Percentiles rank a stretch among this genome's conserved stretches.
Evolutionary conservation across 2,329 filamentous ascomycete genomes (phyloP).

Genomic region (Cryphonectria japonica): DNA sequence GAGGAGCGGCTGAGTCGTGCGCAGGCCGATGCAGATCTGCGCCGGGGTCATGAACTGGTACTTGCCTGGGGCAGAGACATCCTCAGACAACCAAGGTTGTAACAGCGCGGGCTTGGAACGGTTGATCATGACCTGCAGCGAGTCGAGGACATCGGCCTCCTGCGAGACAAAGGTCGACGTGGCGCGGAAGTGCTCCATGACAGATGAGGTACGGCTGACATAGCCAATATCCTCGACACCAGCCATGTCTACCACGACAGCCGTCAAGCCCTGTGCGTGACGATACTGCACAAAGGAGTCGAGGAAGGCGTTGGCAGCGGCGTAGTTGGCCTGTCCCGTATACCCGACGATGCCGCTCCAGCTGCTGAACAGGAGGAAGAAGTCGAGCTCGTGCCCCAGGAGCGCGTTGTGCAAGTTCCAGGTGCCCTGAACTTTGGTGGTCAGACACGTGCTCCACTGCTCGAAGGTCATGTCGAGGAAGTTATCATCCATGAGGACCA

Average conservation of each 20-base stretch:
- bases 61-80: neutral
- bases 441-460: slow-evolving; percentile 37
- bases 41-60: neutral
- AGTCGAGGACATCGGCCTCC: slow-evolving; percentile 36
- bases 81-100: neutral
- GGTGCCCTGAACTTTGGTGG: slow-evolving; percentile 22
- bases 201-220: slow-evolving; percentile 33
- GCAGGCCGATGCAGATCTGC: slow-evolving; percentile 14
- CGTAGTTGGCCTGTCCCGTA: slow-evolving; percentile 24
- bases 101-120: neutral
- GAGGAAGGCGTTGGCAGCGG: slow-evolving; percentile 42
- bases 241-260: slow-evolving; percentile 42
- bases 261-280: slow-evolving; percentile 38
- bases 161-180: slow-evolving; percentile 32
- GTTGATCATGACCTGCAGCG: slow-evolving; percentile 31
- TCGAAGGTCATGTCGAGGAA: slow-evolving; percentile 34
- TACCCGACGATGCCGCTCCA: slow-evolving; percentile 11
- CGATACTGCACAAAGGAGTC: slow-evolving; percentile 42
- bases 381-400: slow-evolving; percentile 35
- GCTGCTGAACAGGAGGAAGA: slow-evolving; percentile 18
- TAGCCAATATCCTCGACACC: slow-evolving; percentile 37
- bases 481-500: slow-evolving; percentile 16
- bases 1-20: slow-evolving; percentile 12
- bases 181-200: slow-evolving; percentile 32
- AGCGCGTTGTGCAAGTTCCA: slow-evolving; percentile 31